phyloP scores from a whole-genome alignment of 768 basidiomycete genomes.

The Ephemerocybe angulata region DNA sequence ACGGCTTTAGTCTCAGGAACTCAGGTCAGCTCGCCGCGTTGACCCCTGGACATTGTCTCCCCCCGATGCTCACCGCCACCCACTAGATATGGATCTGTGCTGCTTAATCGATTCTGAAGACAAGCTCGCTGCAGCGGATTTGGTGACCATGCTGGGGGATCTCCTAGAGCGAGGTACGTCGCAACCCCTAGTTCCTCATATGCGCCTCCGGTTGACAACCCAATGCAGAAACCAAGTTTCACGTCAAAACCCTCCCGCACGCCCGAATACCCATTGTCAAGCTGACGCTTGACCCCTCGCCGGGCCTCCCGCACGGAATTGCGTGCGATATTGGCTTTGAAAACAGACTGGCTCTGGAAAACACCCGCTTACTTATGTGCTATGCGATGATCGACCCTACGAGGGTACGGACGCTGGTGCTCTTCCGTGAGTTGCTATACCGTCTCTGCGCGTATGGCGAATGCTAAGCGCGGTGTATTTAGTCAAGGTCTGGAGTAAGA shows the following conservation, averaged over 20 bases:
- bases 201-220: slow-evolving; percentile 1
- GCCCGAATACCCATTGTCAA: slow-evolving; percentile 99
- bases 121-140: slow-evolving; percentile 76
- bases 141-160: slow-evolving; percentile 92
- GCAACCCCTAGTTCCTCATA: slow-evolving; percentile 1
- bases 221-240: slow-evolving; percentile 82
- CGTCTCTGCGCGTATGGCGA: slow-evolving; percentile 14
- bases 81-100: slow-evolving; percentile 96
- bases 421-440: slow-evolving; percentile 75
- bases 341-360: slow-evolving; percentile 94
- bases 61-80: slow-evolving; percentile 5
- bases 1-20: slow-evolving; percentile 94
- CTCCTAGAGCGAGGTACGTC: slow-evolving; percentile 85
- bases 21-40: slow-evolving; percentile 55
- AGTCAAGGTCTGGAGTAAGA: slow-evolving; percentile 99
- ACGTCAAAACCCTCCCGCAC: slow-evolving; percentile 93
- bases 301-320: slow-evolving; percentile 79
- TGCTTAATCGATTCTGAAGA: slow-evolving; percentile 90
- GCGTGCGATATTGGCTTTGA: slow-evolving; percentile 99
- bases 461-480: slow-evolving; percentile 9
- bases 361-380: slow-evolving; percentile 92
- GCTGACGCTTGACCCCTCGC: slow-evolving; percentile 84
- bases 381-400: slow-evolving; percentile 97
- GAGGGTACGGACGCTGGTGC: slow-evolving; percentile 87
- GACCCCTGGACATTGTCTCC: background rate